phyloP scores from a whole-genome alignment of 345 rosid genomes.

The Ricinus communis region DNA sequence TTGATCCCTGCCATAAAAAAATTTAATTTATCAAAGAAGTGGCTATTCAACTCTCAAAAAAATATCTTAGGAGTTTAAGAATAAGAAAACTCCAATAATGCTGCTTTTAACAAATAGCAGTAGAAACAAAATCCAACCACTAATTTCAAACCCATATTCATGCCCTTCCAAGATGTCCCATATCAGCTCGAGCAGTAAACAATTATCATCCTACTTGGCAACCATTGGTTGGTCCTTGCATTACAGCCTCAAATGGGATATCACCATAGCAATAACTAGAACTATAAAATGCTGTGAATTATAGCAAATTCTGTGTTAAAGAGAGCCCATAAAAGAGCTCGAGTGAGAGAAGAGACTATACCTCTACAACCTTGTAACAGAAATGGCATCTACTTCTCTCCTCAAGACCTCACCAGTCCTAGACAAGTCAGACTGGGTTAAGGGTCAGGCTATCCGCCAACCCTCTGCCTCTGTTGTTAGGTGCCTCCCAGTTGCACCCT shows the following conservation, averaged over 20 bases:
- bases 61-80: background rate
- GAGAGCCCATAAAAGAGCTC: slow-evolving; percentile 14
- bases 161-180: background rate
- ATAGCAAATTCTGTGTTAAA: slow-evolving; percentile 4
- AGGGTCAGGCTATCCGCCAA: slow-evolving; percentile 65
- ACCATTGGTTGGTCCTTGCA: slow-evolving; percentile 19
- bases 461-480: slow-evolving; percentile 45
- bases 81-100: background rate
- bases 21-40: background rate
- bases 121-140: slow-evolving; percentile 3
- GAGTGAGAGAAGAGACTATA: background rate
- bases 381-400: slow-evolving; percentile 83
- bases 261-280: slow-evolving; percentile 12
- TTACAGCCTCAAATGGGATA: slow-evolving; percentile 35
- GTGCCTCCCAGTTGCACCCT: slow-evolving; percentile 42
- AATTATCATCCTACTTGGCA: slow-evolving; percentile 27
- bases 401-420: slow-evolving; percentile 73
- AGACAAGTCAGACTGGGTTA: slow-evolving; percentile 78
- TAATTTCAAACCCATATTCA: too few relatives aligned
- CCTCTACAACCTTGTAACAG: background rate
- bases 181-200: slow-evolving; percentile 3
- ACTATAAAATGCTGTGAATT: slow-evolving; percentile 15
- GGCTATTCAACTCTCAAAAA: background rate
- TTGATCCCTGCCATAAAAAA: background rate
- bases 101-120: slow-evolving; percentile 11